Evolutionary conservation across 345 rosid genomes (phyloP), one percentile per base, ranked within the genome.

Genomic region (Salix udensis): DNA sequence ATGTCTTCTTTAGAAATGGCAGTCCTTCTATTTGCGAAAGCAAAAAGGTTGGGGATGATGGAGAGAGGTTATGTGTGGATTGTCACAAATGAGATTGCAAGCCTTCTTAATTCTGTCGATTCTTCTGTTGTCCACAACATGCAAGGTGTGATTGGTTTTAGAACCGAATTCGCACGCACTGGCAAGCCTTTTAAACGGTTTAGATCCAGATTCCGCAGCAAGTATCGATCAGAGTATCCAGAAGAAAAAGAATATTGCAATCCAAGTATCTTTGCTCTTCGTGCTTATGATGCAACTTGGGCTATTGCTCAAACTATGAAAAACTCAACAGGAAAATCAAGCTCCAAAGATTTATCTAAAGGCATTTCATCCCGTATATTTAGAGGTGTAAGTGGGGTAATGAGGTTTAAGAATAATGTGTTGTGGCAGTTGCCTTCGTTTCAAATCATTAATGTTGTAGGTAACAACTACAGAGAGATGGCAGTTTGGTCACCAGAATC

Each of bases 241-340:
- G 67, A 55, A 55, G 85, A 82, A 50, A 81, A 75, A 69, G 83
- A 82, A 70, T 16, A 74, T 30, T 73, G 76, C 2, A 75, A 60
- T 26, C 84, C 82, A 13, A 82, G 85, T 62, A 40, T 74, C 44
- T 79, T 72, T 34, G 82, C 84, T 4, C 72, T 85, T 13, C 78
- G 64, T 37, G 83, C 84, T 77, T 82, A 85, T 39, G 87, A 85
- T 77, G 87, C 87, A 44, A 40, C 68, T 40, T 48, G 78, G 76
- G 58, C 78, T 2, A 14, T 82, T 60, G 82, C 71, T 18, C 73
- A 46, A 65, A 80, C 84, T 67, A 64, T 77, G 53, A 46, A 72
- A 68, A 72, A 58, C 65, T 34, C 75, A 69, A 39, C 65, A 21
- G 71, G 34, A 21, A 23, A 39, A 10, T 3, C 7, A 23, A 48